A percentile compares a stretch with the other conserved stretches of the same genome.
phyloP scores from a whole-genome alignment of 2,329 filamentous ascomycete species.

The Diaporthe citriasiana region DNA sequence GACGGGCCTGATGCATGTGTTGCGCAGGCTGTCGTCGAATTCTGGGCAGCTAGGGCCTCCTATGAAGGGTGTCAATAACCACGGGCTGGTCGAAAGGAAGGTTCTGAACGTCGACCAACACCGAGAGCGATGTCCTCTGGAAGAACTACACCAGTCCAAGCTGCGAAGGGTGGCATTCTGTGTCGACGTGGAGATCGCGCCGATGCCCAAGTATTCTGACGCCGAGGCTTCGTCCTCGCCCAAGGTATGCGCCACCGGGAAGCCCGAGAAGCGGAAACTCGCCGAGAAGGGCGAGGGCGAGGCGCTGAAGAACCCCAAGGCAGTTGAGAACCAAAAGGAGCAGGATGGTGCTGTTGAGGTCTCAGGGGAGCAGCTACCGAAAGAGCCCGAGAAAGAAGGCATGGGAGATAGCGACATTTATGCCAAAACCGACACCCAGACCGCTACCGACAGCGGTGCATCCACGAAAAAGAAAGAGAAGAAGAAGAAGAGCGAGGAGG shows the following conservation, averaged over 20 bases:
- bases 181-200: slow-evolving; percentile 97
- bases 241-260: slow-evolving; percentile 62
- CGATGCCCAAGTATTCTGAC: slow-evolving; percentile 83
- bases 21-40: slow-evolving; percentile 83
- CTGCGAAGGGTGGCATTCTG: slow-evolving; percentile 92
- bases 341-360: slow-evolving; percentile 59
- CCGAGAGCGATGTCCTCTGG: slow-evolving; percentile 83
- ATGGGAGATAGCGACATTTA: slow-evolving; percentile 45
- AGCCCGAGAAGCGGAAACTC: slow-evolving; percentile 73
- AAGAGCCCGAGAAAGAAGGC: slow-evolving; percentile 56
- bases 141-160: slow-evolving; percentile 84
- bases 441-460: slow-evolving; percentile 9
- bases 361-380: slow-evolving; percentile 56
- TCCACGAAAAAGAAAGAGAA: slow-evolving; percentile 87
- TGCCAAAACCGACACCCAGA: slow-evolving; percentile 37
- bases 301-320: slow-evolving; percentile 77
- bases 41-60: slow-evolving; percentile 63
- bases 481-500: slow-evolving; percentile 94
- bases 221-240: slow-evolving; percentile 59
- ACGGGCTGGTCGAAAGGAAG: slow-evolving; percentile 82
- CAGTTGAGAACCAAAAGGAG: slow-evolving; percentile 69
- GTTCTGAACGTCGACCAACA: slow-evolving; percentile 88
- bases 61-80: slow-evolving; percentile 62
- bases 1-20: slow-evolving; percentile 83
- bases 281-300: slow-evolving; percentile 81